Base-by-base conservation (phyloP, 2,329 filamentous ascomycete species). In the Chaetomium sp. region DNA sequence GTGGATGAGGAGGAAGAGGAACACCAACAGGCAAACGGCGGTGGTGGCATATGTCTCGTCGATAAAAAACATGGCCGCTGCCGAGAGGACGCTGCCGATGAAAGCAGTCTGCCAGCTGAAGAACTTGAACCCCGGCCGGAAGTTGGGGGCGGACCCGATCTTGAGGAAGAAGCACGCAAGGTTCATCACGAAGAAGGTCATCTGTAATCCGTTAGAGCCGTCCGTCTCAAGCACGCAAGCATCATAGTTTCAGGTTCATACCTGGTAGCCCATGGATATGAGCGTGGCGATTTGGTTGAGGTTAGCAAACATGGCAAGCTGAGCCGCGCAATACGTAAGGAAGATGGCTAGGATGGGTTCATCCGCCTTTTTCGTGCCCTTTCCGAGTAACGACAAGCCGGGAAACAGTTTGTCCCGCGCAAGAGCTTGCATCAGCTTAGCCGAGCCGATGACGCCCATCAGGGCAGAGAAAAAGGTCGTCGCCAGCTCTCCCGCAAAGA, bases 101-200 rank as follows among this genome's bases (percentile, higher is more conserved):
- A 87, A 80, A 2, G 90, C 90, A 5, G 89, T 92, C 67, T 90
- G 82, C 85, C 88, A 91, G 59, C 84, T 91, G 72, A 95, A 95
- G 67, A 91, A 92, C 66, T 89, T 87, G 70, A 95, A 95, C 0
- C 87, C 89, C 0, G 90, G 90, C 32, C 90, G 79, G 63, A 95
- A 95, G 67, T 95, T 95, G 4, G 90, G 90, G 0, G 90, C 90
- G 0, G 90, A 92, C 1, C 89, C 87, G 55, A 95, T 86, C 68
- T 92, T 92, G 54, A 95, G 77, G 1, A 95, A 74, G 64, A 95
- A 95, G 63, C 89, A 95, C 6, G 90, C 90, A 7, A 95, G 72
- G 61, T 95, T 95, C 71, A 89, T 94, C 42, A 92, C 88, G 50
- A 95, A 81, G 66, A 95, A 95, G 0, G 90, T 95, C 86, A 95